Percentiles rank a stretch among this genome's conserved stretches.
These are phyloP conservation scores for Solanum dulcamara DNA, from an alignment of 257 asterid genomes.

Conservation along the genomic window DNA sequence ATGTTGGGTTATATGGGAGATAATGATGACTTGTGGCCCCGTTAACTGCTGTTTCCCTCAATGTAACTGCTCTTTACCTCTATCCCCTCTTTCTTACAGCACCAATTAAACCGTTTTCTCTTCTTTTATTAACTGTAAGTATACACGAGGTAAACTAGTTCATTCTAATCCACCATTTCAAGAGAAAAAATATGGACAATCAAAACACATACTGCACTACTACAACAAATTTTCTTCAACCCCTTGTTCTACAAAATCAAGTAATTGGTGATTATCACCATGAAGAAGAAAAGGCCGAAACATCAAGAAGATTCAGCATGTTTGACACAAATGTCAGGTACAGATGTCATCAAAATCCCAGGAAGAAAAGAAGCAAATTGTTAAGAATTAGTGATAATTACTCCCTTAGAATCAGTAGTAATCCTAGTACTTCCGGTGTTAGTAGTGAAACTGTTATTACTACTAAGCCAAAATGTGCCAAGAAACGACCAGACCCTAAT, in stretches of 20 bases:
- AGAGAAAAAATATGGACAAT: not conserved
- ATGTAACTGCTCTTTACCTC: not conserved
- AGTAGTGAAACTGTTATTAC: not conserved
- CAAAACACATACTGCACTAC: not conserved
- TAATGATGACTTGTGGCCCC: not conserved
- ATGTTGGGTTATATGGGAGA: not conserved
- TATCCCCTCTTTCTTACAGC: not conserved
- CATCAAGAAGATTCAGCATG: not conserved
- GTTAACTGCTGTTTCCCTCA: not conserved
- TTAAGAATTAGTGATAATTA: conserved; percentile 5
- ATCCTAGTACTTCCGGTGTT: not conserved
- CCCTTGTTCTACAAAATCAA: not conserved
- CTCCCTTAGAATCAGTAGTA: not conserved
- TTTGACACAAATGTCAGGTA: not conserved
- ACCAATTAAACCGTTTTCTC: not conserved
- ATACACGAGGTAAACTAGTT: not conserved
- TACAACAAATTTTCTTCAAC: not conserved
- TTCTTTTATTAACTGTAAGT: not conserved
- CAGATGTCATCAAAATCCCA: conserved; percentile 21
- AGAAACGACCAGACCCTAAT: conserved; percentile 33
- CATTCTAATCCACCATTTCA: not conserved
- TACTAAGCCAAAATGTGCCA: conserved; percentile 19
- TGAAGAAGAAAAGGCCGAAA: not conserved
- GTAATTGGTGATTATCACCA: not conserved
- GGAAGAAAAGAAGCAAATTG: conserved; percentile 42